phyloP scores from a whole-genome alignment of 352 stramenopile genomes.

The Phytophthora citrophthora region DNA sequence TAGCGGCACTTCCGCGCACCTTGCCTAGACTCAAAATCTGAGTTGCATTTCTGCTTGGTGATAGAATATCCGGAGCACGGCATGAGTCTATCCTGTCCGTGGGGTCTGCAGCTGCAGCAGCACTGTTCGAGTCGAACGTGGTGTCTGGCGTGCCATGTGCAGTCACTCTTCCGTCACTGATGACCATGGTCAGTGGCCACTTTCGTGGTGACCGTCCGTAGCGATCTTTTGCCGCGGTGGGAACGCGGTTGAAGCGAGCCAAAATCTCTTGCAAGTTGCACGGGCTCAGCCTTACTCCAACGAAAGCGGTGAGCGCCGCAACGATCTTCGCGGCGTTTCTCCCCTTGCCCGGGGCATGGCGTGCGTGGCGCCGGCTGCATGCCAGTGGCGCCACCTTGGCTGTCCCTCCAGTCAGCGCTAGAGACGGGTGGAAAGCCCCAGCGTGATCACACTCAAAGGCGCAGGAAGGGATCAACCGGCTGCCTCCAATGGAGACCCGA shows the following conservation, averaged over 20 bases:
- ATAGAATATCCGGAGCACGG: neutral
- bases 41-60: too few species aligned
- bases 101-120: neutral
- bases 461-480: slow-evolving; percentile 1
- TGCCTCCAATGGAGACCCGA: slow-evolving; percentile 3
- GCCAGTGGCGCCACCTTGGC: slow-evolving; percentile 25
- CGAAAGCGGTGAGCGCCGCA: neutral
- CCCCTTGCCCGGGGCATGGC: slow-evolving; percentile 25
- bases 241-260: slow-evolving; percentile 6
- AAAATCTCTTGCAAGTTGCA: neutral
- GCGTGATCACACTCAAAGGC: slow-evolving; percentile 6
- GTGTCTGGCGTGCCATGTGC: neutral
- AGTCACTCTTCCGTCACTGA: slow-evolving; percentile 16
- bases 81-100: neutral
- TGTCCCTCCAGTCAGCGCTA: slow-evolving; percentile 33
- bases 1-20: slow-evolving; percentile 3
- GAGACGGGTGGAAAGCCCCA: slow-evolving; percentile 31
- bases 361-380: slow-evolving; percentile 32
- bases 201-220: neutral
- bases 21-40: neutral
- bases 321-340: slow-evolving; percentile 24
- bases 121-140: slow-evolving; percentile 8
- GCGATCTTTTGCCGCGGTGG: slow-evolving; percentile 14
- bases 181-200: neutral
- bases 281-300: neutral